Evolutionary conservation across 352 stramenopile genomes (phyloP).

Genomic region (Phytophthora cryptogea): DNA sequence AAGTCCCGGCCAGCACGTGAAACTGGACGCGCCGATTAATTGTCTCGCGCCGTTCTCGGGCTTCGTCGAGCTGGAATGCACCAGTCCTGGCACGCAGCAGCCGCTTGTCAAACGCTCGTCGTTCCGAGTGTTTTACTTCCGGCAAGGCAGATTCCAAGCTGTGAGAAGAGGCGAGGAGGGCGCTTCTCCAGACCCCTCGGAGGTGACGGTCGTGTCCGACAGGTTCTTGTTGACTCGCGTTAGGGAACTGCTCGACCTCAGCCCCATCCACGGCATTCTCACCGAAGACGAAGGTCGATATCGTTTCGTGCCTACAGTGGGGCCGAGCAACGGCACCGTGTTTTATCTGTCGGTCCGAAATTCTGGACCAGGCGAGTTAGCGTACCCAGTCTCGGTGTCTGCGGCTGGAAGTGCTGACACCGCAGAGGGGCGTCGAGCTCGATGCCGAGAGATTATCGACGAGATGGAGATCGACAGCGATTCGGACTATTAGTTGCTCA

Average conservation of each 20-base stretch:
- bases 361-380: not conserved
- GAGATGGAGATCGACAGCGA: conserved; percentile 38
- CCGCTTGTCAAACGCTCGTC: conserved; percentile 49
- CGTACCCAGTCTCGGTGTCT: conserved; percentile 32
- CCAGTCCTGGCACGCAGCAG: conserved; percentile 66
- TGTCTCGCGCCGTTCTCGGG: conserved; percentile 22
- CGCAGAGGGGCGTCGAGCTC: conserved; percentile 17
- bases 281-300: conserved; percentile 54
- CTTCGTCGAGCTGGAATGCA: conserved; percentile 44
- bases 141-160: conserved; percentile 38
- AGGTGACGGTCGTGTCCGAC: conserved; percentile 30
- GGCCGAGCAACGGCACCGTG: conserved; percentile 2
- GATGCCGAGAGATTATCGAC: conserved; percentile 38
- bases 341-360: conserved; percentile 42
- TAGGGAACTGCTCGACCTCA: conserved; percentile 51
- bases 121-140: conserved; percentile 54
- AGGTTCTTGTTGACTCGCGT: conserved; percentile 43
- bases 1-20: conserved; percentile 21
- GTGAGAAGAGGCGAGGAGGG: conserved; percentile 28
- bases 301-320: conserved; percentile 26
- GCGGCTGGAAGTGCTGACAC: conserved; percentile 15
- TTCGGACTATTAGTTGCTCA: conserved; percentile 13
- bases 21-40: conserved; percentile 37
- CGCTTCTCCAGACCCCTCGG: conserved; percentile 2
- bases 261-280: conserved; percentile 61